Base-by-base conservation (phyloP, 2,329 filamentous ascomycete species). In the Microthyrium microscopicum region DNA sequence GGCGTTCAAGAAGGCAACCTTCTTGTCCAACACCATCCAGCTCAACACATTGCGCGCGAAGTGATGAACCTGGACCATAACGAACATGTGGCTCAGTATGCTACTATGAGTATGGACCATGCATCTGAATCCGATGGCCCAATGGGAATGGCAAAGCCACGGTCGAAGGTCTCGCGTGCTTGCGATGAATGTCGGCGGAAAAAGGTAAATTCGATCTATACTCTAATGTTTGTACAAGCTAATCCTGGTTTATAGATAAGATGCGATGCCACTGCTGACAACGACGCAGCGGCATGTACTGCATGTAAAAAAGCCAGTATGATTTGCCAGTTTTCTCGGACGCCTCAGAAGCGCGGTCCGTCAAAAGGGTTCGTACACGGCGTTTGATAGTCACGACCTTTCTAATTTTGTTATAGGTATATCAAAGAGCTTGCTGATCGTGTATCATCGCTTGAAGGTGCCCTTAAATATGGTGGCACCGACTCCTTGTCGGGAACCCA, bases 101-200 rank as follows among this genome's bases (percentile, higher is more conserved):
- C 15, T 17, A 13, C 15, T 9, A 13, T 46, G 33, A 47, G 53
- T 34, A n/a, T 17, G 20, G 8, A 20, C 11, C 11, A 6, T 8
- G 31, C 19, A 6, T 51, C 51, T 28, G 52, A 55, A 24, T 46
- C 8, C 8, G 46, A 27, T 28, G 29, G 8, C 28, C 38, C 21
- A 53, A 45, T 26, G 53, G 54, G 40, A 43, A 51, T 31, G n/a
- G 19, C n/a, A 33, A 7, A 35, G 31, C 24, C 26, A 18, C 30
- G 30, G n/a, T 55, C 52, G 20, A 56, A 57, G 41, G 53, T 55
- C n/a, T 56, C 54, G 8, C 51, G 53, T 33, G 54, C 54, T 7
- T 57, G 54, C 41, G 54, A 57, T 37, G 53, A 56, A 39, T 57
- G 54, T 36, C 47, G 54, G 31, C 45, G 54, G 20, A 57, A 57